These are phyloP conservation scores for Hemileccinum rubropunctum DNA, from an alignment of 768 basidiomycete species.

Conservation along the genomic window DNA sequence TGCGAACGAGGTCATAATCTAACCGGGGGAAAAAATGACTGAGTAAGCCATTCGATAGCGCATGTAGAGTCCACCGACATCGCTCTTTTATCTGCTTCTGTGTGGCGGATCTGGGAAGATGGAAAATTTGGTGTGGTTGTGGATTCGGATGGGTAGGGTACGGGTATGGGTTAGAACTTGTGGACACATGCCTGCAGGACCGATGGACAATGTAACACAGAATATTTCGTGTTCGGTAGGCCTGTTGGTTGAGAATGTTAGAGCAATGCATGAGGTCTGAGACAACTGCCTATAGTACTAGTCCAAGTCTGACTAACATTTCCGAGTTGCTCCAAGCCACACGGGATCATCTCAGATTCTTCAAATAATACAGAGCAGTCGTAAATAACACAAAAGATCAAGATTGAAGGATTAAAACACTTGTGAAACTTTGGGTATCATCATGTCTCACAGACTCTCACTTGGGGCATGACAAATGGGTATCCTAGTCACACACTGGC, in stretches of 20 bases:
- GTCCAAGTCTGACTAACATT: not conserved
- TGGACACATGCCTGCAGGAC: conserved; percentile 18
- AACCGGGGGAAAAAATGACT: not conserved
- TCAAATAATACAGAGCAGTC: not conserved
- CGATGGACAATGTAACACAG: conserved; percentile 1
- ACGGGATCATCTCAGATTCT: not conserved
- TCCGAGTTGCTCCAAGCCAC: not conserved
- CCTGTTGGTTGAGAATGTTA: conserved; percentile 3
- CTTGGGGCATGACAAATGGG: not conserved
- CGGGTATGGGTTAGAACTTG: conserved; percentile 40
- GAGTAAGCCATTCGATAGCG: not conserved
- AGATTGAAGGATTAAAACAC: not conserved
- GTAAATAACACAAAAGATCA: not conserved
- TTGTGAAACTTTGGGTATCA: too few species aligned
- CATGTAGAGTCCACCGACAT: conserved; percentile 39
- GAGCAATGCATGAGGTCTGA: conserved; percentile 1
- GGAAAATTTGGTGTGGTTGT: conserved; percentile 63
- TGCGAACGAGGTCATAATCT: conserved; percentile 80
- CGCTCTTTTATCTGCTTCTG: conserved; percentile 54
- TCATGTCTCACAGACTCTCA: not conserved
- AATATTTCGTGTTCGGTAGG: conserved; percentile 3
- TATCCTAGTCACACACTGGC: not conserved
- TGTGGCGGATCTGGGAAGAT: conserved; percentile 51
- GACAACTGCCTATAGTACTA: not conserved
- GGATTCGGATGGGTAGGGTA: conserved; percentile 51